These are phyloP conservation scores for Scedosporium minutisporum DNA, from an alignment of 2,329 filamentous ascomycete genomes.

Conservation along the genomic window DNA sequence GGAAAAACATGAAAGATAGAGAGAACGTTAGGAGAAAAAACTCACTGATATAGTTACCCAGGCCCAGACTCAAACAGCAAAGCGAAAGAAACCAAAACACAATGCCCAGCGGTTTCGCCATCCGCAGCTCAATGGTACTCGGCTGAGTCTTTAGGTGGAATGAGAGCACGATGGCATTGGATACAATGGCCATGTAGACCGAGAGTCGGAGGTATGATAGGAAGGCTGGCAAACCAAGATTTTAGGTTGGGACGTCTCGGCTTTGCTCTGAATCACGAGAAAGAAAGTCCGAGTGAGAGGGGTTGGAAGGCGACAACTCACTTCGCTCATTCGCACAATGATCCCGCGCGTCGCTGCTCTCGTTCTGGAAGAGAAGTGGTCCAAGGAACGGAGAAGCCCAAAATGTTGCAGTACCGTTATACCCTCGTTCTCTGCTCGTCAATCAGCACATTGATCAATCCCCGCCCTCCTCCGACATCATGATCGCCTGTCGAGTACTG, in stretches of 20 bases:
- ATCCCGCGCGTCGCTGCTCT: constrained; percentile 64
- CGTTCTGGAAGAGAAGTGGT: constrained; percentile 64
- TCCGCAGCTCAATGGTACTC: constrained; percentile 57
- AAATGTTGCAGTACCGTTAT: constrained; percentile 29
- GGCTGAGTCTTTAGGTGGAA: constrained; percentile 80
- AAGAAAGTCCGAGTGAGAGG: background rate
- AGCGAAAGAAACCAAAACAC: constrained; percentile 80
- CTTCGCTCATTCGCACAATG: constrained; percentile 73
- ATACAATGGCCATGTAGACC: constrained; percentile 83
- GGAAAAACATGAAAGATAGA: background rate
- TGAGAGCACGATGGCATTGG: constrained; percentile 81
- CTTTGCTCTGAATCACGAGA: background rate
- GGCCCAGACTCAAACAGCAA: constrained; percentile 64
- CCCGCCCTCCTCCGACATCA: too few relatives aligned
- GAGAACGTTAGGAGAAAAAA: background rate
- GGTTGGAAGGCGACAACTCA: constrained; percentile 18
- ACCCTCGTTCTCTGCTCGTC: background rate
- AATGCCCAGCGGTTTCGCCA: constrained; percentile 75
- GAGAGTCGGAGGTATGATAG: constrained; percentile 84
- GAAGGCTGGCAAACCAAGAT: constrained; percentile 42
- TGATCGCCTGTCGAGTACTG: too few relatives aligned
- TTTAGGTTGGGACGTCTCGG: background rate
- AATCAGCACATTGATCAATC: background rate
- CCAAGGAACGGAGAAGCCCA: constrained; percentile 53
- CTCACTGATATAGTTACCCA: constrained; percentile 78